Conservation (phyloP, 805 yeast species). For the Barnettozyma salicaria region DNA sequence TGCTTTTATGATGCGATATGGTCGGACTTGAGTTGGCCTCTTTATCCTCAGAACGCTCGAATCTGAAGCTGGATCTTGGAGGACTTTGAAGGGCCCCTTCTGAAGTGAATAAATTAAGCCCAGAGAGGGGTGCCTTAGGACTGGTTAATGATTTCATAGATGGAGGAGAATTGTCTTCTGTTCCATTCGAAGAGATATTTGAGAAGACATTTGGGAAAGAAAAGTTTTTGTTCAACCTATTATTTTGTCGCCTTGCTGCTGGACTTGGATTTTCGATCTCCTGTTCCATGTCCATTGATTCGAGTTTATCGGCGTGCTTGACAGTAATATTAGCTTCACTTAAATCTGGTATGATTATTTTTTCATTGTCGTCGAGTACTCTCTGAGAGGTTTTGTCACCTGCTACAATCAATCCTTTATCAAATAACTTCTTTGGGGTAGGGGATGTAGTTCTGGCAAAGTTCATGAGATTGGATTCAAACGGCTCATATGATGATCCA, state of each 20-base stretch:
- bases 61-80: conserved; percentile 2
- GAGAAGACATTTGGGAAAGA: conserved; percentile 21
- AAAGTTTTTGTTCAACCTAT: conserved; percentile 21
- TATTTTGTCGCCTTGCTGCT: conserved; percentile 22
- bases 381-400: background rate
- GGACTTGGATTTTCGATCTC: conserved; percentile 25
- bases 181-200: no score
- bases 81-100: conserved; percentile 6
- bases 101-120: conserved; percentile 6
- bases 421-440: conserved; percentile 2
- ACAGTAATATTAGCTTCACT: background rate
- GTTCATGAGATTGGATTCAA: conserved; percentile 10
- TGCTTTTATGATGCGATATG: no score
- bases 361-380: background rate
- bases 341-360: conserved; percentile 15
- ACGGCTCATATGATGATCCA: conserved; percentile 31
- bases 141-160: background rate
- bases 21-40: background rate
- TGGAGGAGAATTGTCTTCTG: no score
- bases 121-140: conserved; percentile 7
- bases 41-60: conserved; percentile 1
- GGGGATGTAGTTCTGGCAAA: background rate
- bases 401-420: background rate
- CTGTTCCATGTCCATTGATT: conserved; percentile 20
- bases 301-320: background rate